Evolutionary conservation across 305 asterid genomes (phyloP).

Genomic region (Withania somnifera): DNA sequence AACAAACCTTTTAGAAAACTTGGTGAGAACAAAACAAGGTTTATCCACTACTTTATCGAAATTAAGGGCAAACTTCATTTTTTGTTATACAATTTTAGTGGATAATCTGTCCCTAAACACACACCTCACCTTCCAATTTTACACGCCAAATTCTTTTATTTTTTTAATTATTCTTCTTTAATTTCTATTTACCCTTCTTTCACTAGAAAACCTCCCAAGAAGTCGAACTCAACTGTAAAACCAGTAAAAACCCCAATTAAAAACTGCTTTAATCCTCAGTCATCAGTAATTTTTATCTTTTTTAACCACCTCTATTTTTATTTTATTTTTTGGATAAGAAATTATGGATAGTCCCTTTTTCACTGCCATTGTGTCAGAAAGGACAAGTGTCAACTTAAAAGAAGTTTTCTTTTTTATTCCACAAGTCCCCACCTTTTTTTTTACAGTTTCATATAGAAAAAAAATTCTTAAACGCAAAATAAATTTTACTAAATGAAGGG

Average conservation of each 20-base stretch:
- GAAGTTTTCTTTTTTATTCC: background rate
- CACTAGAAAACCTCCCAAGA: background rate
- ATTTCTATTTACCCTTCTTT: background rate
- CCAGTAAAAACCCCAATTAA: background rate
- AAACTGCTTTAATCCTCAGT: background rate
- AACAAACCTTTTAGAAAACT: background rate
- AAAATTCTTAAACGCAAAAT: background rate
- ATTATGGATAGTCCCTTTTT: background rate
- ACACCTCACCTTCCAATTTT: background rate
- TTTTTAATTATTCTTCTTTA: background rate
- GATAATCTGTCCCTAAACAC: background rate
- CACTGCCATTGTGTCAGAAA: background rate
- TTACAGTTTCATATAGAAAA: background rate
- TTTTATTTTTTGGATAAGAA: background rate
- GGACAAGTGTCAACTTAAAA: background rate
- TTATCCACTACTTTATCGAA: background rate
- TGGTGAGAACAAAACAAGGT: background rate
- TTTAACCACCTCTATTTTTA: background rate
- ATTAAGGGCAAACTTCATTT: background rate
- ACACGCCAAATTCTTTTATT: background rate
- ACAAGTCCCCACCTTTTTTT: too few species aligned
- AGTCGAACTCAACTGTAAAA: conserved; percentile 1
- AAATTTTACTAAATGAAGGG: background rate
- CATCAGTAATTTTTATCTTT: background rate
- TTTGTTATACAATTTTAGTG: background rate